Evolutionary conservation across 306 rosid species (phyloP).

Genomic region (Quillaja saponaria): DNA sequence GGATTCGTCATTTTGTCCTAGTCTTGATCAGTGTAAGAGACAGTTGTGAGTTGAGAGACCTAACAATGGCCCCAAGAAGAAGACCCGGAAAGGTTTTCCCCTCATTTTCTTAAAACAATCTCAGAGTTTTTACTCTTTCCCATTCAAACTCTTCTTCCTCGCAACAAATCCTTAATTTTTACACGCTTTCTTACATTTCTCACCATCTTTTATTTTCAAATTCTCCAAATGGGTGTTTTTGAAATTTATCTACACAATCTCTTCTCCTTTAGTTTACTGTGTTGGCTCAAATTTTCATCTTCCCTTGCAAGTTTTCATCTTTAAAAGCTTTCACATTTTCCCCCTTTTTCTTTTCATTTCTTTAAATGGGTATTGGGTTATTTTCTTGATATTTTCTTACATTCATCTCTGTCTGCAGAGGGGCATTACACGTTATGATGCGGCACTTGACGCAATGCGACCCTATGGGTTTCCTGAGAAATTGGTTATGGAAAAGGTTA

Average conservation of each 20-base stretch:
- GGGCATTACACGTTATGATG: slow-evolving; percentile 39
- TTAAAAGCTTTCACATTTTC: neutral
- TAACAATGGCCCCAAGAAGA: slow-evolving; percentile 30
- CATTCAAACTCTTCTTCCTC: no score
- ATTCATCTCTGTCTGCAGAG: slow-evolving; percentile 21
- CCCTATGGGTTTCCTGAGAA: slow-evolving; percentile 27
- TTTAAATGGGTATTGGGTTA: no score
- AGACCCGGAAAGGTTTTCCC: slow-evolving; percentile 23
- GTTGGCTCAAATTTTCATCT: neutral
- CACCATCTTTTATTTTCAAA: neutral
- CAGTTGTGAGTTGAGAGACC: no score
- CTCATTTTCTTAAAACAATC: neutral
- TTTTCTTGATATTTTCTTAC: no score
- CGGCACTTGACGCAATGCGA: slow-evolving; percentile 45
- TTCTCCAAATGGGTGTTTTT: neutral
- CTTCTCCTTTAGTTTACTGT: no score
- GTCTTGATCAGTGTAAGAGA: no score
- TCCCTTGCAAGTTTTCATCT: neutral
- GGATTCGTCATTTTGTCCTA: no score
- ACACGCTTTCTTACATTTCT: neutral
- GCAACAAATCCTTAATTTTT: no score
- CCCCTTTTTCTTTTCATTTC: no score
- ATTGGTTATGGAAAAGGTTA: slow-evolving; percentile 29
- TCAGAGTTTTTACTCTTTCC: neutral
- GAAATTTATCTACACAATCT: no score